These are phyloP conservation scores for Fusarium compactum DNA, from an alignment of 2,329 filamentous ascomycete genomes.

Conservation along the genomic window DNA sequence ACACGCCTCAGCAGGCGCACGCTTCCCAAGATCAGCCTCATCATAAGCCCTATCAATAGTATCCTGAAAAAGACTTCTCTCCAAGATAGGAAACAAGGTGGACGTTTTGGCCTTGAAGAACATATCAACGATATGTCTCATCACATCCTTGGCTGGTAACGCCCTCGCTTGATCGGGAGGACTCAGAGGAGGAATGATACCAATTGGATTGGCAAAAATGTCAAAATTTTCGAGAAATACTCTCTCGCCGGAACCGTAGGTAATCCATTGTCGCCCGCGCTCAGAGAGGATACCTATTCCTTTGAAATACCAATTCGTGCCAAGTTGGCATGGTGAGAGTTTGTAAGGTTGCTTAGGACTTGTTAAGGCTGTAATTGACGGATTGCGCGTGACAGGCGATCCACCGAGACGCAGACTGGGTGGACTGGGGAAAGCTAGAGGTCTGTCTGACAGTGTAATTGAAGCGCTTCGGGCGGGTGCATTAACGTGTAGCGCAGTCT, in stretches of 20 bases:
- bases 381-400: neutral
- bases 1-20: conserved; percentile 18
- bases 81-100: conserved; percentile 24
- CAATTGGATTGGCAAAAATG: conserved; percentile 24
- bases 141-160: conserved; percentile 1
- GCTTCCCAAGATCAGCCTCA: neutral
- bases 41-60: conserved; percentile 19
- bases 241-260: conserved; percentile 35
- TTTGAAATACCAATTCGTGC: conserved; percentile 39
- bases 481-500: conserved; percentile 7
- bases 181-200: neutral
- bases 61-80: conserved; percentile 22
- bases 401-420: conserved; percentile 4
- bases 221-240: conserved; percentile 37
- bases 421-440: conserved; percentile 7
- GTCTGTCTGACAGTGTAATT: conserved; percentile 14
- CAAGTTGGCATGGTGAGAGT: conserved; percentile 27
- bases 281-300: conserved; percentile 33
- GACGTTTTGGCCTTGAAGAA: conserved; percentile 33
- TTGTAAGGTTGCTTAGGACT: conserved; percentile 13
- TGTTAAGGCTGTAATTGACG: neutral
- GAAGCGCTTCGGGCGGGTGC: conserved; percentile 17
- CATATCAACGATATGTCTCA: conserved; percentile 8
- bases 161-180: conserved; percentile 19
- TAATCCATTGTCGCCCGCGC: conserved; percentile 35